Evolutionary conservation across 2,329 filamentous ascomycete genomes (phyloP), one percentile per base, ranked within the genome.

Genomic region (Cercospora sojina): DNA sequence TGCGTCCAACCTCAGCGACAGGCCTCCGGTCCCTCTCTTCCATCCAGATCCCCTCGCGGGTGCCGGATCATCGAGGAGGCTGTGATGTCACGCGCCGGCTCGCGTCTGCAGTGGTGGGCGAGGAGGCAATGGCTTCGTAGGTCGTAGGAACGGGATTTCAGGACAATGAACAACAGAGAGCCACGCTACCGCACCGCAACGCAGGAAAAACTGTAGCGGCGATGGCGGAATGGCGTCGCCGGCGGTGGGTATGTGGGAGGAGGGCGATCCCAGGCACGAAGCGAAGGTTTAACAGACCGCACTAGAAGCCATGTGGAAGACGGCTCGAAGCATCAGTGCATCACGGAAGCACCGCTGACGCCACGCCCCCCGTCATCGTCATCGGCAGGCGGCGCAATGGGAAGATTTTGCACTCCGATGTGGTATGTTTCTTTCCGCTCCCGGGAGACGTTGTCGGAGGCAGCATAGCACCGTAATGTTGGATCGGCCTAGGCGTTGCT

Each of bases 21-120:
- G 60, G 60, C 32, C 51, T 57, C n/a, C 20, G 31, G 16, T 56
- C 60, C 51, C 60, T 56, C 35, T 63, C 49, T 27, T 38, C 60
- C 60, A 63, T 63, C 49, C 60, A 63, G 43, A 27, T 12, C 20
- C 51, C 9, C 29, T n/a, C 51, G 3, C 35, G 43, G 35, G 27
- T 35, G 9, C 43, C 23, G 23, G 13, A 56, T 43, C 31, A 25
- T 57, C 53, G 53, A 57, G 27, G 31, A 35, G 47, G 27, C 53
- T 9, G 53, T 57, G 53, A 57, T 57, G 53, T 57, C 53, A 57
- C 53, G 53, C 53, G 27, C 27, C 20, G 23, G 27, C 20, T 27
- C 16, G 27, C 31, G 32, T n/a, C 53, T 5, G 27, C 10, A 27
- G 43, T 18, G 41, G 20, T 20, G 41, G 23, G 13, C 27, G n/a